Base-by-base conservation (phyloP, 495 filamentous ascomycete species). In the Lentithecium fluviatile region DNA sequence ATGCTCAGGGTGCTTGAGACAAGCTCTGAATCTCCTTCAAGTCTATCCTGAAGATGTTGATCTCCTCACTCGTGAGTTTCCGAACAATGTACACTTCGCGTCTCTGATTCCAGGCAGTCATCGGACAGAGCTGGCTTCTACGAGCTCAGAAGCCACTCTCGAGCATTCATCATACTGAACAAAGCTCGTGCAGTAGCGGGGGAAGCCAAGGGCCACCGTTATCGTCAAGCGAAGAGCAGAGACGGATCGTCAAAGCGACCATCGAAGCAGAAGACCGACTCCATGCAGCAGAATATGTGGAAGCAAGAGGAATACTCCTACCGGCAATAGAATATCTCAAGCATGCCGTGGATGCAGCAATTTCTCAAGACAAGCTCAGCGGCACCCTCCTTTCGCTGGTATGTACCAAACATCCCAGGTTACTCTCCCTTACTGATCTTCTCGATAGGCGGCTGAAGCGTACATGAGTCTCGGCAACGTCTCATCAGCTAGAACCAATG, bases 391-490 rank as follows among this genome's bases (percentile, higher is more conserved):
- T 80, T 38, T 68, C 70, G 23, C 61, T 66, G n/a, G 80, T 82
- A 66, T 64, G 75, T 71, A 21, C 1, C 46, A 15, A 32, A 13
- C 24, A 45, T 34, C 11, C 19, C 10, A 23, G 13, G 2, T 19
- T n/a, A n/a, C 26, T 36, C 8, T 51, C 23, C 25, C 46, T 12
- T 32, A 6, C 43, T 46, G 37, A 57, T 17, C 29, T 11, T 34
- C 7, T 17, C 13, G 23, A 19, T n/a, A 81, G 79, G 71, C 75
- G 29, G 80, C 79, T 1, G 79, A 82, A 69, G 76, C 79, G 26
- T 78, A 75, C 62, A 82, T 82, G 74, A 77, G 73, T 43, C 65
- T 82, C 11, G 80, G 79, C 25, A 82, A 82, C 60, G 78, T 80
- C 10, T 79, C 78, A 12, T 68, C 65, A 15, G 45, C 76, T 17